These are phyloP conservation scores for Chrysosporium keratinophilum DNA, from an alignment of 2,329 filamentous ascomycete genomes.

Conservation along the genomic window DNA sequence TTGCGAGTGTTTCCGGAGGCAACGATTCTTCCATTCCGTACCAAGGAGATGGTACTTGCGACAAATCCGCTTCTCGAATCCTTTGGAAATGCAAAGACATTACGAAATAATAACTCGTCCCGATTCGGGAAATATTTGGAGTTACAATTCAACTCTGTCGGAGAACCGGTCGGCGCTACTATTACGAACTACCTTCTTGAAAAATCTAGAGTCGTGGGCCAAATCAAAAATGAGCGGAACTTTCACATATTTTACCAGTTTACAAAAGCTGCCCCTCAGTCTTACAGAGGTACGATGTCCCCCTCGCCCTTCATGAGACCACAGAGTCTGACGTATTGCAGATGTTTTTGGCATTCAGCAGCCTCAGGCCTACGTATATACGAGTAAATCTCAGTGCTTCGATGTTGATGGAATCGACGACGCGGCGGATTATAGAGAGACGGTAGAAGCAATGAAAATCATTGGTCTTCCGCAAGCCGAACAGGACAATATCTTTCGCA, in stretches of 20 bases:
- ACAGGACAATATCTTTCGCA: constrained; percentile 93
- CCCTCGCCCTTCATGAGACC: background rate
- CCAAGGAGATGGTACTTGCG: constrained; percentile 98
- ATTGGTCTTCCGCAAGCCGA: constrained; percentile 82
- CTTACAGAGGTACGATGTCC: constrained; percentile 56
- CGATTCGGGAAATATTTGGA: constrained; percentile 97
- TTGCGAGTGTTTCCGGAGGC: constrained; percentile 89
- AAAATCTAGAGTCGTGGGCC: constrained; percentile 87
- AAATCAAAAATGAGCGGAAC: constrained; percentile 90
- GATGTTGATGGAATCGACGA: constrained; percentile 94
- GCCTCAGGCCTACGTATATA: constrained; percentile 87
- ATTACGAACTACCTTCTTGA: constrained; percentile 98
- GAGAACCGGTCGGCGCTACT: constrained; percentile 89
- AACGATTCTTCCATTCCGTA: constrained; percentile 77
- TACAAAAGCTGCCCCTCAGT: constrained; percentile 80
- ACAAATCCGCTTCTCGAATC: constrained; percentile 95
- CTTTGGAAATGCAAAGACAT: constrained; percentile 95
- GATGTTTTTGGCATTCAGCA: constrained; percentile 83
- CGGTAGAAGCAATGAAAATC: constrained; percentile 83
- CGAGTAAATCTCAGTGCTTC: constrained; percentile 85
- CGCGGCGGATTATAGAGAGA: constrained; percentile 76
- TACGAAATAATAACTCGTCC: constrained; percentile 97
- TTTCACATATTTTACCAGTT: constrained; percentile 99
- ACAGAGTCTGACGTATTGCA: constrained; percentile 17
- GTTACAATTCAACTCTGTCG: constrained; percentile 83